phyloP scores from a whole-genome alignment of 176 grass and related monocot genomes.

The Echinochloa phyllopogon region DNA sequence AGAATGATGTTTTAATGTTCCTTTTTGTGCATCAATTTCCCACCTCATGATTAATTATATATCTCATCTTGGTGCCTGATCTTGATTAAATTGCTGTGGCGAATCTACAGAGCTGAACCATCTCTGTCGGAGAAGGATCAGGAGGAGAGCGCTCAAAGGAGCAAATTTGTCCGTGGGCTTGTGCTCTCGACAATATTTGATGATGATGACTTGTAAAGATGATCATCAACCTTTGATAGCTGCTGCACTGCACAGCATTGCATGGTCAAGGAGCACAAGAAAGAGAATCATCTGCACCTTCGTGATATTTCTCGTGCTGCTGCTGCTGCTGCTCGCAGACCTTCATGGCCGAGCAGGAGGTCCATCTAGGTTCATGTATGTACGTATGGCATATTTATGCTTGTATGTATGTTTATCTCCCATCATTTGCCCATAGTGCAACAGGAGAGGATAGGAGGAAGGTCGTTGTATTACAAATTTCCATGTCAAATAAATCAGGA shows the following conservation, averaged over 20 bases:
- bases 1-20: background rate
- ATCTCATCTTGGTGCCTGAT: background rate
- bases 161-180: slow-evolving; percentile 44
- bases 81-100: slow-evolving; percentile 27
- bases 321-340: background rate
- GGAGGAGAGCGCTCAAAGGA: slow-evolving; percentile 51
- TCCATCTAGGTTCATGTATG: slow-evolving; percentile 19
- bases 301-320: slow-evolving; percentile 18
- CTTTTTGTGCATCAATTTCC: background rate
- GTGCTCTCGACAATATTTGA: slow-evolving; percentile 56
- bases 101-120: slow-evolving; percentile 46
- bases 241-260: slow-evolving; percentile 9
- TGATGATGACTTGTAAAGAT: slow-evolving; percentile 45
- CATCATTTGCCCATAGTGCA: slow-evolving; percentile 20
- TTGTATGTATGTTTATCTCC: slow-evolving; percentile 32
- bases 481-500: slow-evolving; percentile 45
- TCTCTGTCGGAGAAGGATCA: slow-evolving; percentile 58
- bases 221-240: slow-evolving; percentile 22
- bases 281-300: slow-evolving; percentile 5
- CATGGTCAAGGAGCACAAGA: background rate
- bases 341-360: slow-evolving; percentile 1
- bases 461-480: slow-evolving; percentile 21
- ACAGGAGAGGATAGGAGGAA: slow-evolving; percentile 14
- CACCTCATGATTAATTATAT: background rate
- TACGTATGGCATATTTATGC: slow-evolving; percentile 1